Conservation (phyloP, 2,329 filamentous ascomycete species). For the Tolypocladium tundrense region DNA sequence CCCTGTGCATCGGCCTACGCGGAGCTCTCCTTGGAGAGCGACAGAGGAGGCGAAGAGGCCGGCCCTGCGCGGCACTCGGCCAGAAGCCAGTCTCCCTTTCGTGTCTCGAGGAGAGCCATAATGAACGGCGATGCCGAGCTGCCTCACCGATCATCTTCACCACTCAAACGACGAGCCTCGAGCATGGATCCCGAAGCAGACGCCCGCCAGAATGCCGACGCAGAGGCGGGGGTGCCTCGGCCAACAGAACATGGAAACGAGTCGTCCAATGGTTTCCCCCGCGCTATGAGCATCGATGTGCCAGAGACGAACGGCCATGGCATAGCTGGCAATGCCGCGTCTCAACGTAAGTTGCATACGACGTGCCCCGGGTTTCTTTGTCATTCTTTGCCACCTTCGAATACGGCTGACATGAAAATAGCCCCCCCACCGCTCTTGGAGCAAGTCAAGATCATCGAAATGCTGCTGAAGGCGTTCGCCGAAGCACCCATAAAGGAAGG, state of each 20-base stretch:
- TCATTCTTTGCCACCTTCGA: neutral
- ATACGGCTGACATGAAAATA: constrained; percentile 6
- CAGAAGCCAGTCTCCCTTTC: constrained; percentile 43
- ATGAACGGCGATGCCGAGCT: constrained; percentile 51
- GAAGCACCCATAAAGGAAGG: constrained; percentile 52
- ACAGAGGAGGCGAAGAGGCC: constrained; percentile 39
- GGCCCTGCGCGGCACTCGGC: constrained; percentile 25
- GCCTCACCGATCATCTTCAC: constrained; percentile 52
- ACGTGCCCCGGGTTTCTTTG: neutral
- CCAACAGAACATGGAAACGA: constrained; percentile 10
- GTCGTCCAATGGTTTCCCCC: constrained; percentile 14
- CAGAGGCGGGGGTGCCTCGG: constrained; percentile 31
- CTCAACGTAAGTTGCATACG: constrained; percentile 15
- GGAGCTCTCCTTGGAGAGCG: constrained; percentile 46
- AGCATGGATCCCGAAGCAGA: constrained; percentile 46
- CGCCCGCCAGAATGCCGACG: constrained; percentile 28
- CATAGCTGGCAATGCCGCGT: constrained; percentile 6
- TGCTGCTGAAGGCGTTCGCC: constrained; percentile 43
- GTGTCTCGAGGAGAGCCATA: constrained; percentile 40
- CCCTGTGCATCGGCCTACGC: constrained; percentile 45
- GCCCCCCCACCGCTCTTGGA: constrained; percentile 30
- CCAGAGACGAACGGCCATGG: constrained; percentile 15
- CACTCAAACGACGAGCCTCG: constrained; percentile 52
- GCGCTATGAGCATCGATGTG: constrained; percentile 31
- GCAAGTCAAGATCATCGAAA: constrained; percentile 65